These are phyloP conservation scores for Fusarium anguioides DNA, from an alignment of 2,329 filamentous ascomycete species.

Conservation along the genomic window DNA sequence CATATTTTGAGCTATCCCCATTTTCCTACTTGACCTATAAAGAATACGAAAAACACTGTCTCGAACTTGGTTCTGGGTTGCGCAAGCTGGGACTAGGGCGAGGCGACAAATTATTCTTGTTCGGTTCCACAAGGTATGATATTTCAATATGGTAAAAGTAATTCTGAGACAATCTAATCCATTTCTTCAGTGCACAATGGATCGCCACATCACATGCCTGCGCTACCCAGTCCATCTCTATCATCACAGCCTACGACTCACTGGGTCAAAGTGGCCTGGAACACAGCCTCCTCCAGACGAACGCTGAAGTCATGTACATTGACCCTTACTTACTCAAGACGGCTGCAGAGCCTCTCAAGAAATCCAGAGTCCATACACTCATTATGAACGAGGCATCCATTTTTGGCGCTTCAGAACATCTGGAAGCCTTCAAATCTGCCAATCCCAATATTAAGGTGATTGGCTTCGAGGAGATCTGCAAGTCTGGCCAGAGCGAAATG, in stretches of 20 bases:
- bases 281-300: conserved; percentile 87
- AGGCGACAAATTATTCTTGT: conserved; percentile 78
- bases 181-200: conserved; percentile 76
- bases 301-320: conserved; percentile 83
- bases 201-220: conserved; percentile 81
- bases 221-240: conserved; percentile 86
- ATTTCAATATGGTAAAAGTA: neutral
- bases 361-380: conserved; percentile 65
- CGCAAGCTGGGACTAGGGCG: conserved; percentile 76
- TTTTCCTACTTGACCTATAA: conserved; percentile 81
- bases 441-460: conserved; percentile 64
- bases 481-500: conserved; percentile 72
- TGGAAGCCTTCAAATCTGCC: conserved; percentile 66
- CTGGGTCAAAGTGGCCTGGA: conserved; percentile 84
- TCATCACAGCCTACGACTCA: conserved; percentile 95
- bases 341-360: conserved; percentile 65
- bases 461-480: conserved; percentile 63
- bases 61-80: conserved; percentile 77
- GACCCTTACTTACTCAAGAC: conserved; percentile 81
- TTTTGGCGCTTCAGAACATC: conserved; percentile 60
- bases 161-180: neutral
- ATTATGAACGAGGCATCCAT: conserved; percentile 71
- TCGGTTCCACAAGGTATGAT: conserved; percentile 78
- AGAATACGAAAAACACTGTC: conserved; percentile 78
- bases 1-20: conserved; percentile 82